A percentile compares a stretch with the other conserved stretches of the same genome.
These are phyloP conservation scores for Penicillium fimorum DNA, from an alignment of 495 filamentous ascomycete species.

Conservation along the genomic window DNA sequence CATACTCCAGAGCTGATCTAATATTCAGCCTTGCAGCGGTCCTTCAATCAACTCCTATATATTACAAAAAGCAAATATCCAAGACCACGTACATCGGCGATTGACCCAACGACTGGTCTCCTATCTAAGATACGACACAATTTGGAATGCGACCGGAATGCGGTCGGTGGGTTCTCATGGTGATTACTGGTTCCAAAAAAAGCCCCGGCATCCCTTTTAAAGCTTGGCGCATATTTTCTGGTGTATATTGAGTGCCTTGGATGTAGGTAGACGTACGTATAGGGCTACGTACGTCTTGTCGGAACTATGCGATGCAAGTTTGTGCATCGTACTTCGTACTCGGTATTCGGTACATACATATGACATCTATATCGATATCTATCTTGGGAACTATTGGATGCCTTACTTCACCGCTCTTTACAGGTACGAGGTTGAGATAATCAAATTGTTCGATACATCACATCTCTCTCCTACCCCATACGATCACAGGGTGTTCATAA, in stretches of 20 bases:
- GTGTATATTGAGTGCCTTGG: neutral
- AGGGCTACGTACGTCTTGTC: conserved; percentile 4
- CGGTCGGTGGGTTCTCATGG: conserved; percentile 27
- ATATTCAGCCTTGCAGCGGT: neutral
- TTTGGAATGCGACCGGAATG: conserved; percentile 28
- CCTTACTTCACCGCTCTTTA: conserved; percentile 3
- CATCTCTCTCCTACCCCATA: conserved; percentile 6
- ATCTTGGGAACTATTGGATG: neutral
- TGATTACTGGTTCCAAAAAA: conserved; percentile 23
- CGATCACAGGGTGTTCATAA: conserved; percentile 11
- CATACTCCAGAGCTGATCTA: neutral
- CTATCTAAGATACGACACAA: conserved; percentile 12
- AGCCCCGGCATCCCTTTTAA: conserved; percentile 10
- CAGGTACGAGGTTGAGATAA: neutral
- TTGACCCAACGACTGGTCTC: neutral
- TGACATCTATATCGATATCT: neutral
- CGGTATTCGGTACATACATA: neutral
- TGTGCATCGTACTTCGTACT: neutral
- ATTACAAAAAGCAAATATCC: no score
- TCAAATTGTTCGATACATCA: conserved; percentile 7
- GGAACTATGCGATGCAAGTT: conserved; percentile 4
- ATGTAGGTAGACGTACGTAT: conserved; percentile 1
- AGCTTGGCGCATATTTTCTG: conserved; percentile 10
- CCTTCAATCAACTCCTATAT: neutral
- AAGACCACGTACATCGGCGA: neutral